phyloP scores from a whole-genome alignment of 306 rosid genomes.

The Fragaria nilgerrensis region DNA sequence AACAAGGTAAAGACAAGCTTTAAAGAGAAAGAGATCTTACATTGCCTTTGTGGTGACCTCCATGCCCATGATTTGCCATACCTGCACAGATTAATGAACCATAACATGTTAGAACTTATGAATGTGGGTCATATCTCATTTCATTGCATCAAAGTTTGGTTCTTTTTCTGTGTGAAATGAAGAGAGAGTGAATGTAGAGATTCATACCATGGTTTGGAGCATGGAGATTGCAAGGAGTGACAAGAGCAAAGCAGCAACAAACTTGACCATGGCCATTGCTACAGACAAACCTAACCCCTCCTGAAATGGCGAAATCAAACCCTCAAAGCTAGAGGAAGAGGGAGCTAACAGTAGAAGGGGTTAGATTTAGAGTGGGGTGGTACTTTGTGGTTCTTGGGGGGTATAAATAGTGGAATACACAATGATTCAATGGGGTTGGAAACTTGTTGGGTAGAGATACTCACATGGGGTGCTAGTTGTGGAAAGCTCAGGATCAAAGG shows the following conservation, averaged over 20 bases:
- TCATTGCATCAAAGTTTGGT: not conserved
- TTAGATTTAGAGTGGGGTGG: slow-evolving; percentile 13
- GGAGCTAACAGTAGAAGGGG: not conserved
- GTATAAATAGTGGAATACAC: slow-evolving; percentile 12
- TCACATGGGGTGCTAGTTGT: not conserved
- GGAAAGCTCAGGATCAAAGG: not conserved
- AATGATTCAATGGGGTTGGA: not conserved
- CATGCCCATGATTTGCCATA: slow-evolving; percentile 66
- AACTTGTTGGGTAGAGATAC: not conserved
- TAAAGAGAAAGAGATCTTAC: slow-evolving; percentile 25
- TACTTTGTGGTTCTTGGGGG: not conserved
- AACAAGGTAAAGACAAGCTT: not conserved
- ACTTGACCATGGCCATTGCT: slow-evolving; percentile 57
- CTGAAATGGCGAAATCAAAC: not conserved
- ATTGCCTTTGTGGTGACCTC: slow-evolving; percentile 45
- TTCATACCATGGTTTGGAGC: slow-evolving; percentile 61
- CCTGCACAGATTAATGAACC: slow-evolving; percentile 39
- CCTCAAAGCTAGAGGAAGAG: not conserved
- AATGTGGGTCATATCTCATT: not conserved
- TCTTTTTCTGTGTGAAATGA: not conserved
- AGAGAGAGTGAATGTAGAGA: not conserved
- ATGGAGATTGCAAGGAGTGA: slow-evolving; percentile 60
- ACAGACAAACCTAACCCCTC: slow-evolving; percentile 15
- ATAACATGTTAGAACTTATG: not conserved
- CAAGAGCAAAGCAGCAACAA: slow-evolving; percentile 41